Evolutionary conservation across 805 yeast species (phyloP).

Genomic region (Debaryomyces hansenii): DNA sequence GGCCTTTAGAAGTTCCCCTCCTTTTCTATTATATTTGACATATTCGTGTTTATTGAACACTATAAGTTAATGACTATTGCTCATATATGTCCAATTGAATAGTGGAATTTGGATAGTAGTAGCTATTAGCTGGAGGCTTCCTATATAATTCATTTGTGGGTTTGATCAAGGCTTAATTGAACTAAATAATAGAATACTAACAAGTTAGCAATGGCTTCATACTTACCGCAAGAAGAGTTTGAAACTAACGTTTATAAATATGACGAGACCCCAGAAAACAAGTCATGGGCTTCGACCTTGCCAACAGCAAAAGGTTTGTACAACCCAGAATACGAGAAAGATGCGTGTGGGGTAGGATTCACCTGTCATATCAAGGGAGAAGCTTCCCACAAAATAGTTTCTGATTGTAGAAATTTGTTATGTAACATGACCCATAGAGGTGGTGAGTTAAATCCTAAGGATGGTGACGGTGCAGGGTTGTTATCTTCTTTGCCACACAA

Average conservation of each 20-base stretch:
- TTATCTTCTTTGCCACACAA: conserved; percentile 89
- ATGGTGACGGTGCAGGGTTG: conserved; percentile 99
- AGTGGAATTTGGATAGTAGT: too few species aligned
- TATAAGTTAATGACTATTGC: too few species aligned
- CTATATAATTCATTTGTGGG: too few species aligned
- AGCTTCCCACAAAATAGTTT: conserved; percentile 85
- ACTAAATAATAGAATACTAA: conserved; percentile 1
- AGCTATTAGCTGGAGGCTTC: too few species aligned
- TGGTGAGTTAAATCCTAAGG: conserved; percentile 95
- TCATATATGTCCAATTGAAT: too few species aligned
- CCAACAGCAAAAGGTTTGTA: conserved; percentile 88
- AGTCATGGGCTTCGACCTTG: conserved; percentile 88
- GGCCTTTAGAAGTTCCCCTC: not conserved
- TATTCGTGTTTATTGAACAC: too few species aligned
- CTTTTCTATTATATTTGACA: not conserved
- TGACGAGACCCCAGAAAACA: conserved; percentile 75
- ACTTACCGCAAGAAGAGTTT: conserved; percentile 41
- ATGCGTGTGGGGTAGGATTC: conserved; percentile 99
- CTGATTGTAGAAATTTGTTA: conserved; percentile 82
- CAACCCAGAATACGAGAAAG: conserved; percentile 91
- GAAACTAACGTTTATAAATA: conserved; percentile 54
- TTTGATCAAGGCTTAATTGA: too few species aligned
- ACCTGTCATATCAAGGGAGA: conserved; percentile 91
- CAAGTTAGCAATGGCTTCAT: conserved; percentile 27
- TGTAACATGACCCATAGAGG: conserved; percentile 99